These are phyloP conservation scores for Triadica sebifera DNA, from an alignment of 345 rosid species.

Conservation along the genomic window DNA sequence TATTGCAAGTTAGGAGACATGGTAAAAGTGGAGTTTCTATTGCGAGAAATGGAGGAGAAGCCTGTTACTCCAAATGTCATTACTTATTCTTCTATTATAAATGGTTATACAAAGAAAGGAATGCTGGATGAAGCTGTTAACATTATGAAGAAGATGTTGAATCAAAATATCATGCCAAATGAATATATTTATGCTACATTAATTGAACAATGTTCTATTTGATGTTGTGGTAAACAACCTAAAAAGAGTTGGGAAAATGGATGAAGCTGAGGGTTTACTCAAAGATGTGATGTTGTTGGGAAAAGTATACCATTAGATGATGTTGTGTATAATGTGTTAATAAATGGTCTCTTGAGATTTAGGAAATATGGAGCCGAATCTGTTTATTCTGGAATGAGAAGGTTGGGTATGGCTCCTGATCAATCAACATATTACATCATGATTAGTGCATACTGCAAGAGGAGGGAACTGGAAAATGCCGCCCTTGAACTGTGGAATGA, in stretches of 20 bases:
- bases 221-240: constrained; percentile 66
- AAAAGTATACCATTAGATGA: constrained; percentile 62
- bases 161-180: constrained; percentile 50
- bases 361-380: constrained; percentile 58
- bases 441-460: constrained; percentile 63
- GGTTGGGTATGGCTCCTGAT: constrained; percentile 70
- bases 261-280: constrained; percentile 50
- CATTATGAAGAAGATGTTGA: constrained; percentile 55
- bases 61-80: constrained; percentile 49
- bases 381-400: constrained; percentile 54
- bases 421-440: constrained; percentile 64
- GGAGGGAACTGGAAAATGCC: constrained; percentile 53
- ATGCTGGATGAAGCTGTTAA: constrained; percentile 63
- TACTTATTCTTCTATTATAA: constrained; percentile 66
- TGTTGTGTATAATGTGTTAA: constrained; percentile 72
- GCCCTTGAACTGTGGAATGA: constrained; percentile 59
- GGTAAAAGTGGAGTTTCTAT: constrained; percentile 45
- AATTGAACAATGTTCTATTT: constrained; percentile 57
- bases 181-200: constrained; percentile 50
- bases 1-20: constrained; percentile 69
- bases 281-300: constrained; percentile 47
- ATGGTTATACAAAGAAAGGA: constrained; percentile 69
- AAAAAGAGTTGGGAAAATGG: constrained; percentile 56
- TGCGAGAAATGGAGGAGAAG: constrained; percentile 61
- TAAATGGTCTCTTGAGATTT: constrained; percentile 61